A percentile compares a stretch with the other conserved stretches of the same genome.
Conservation (phyloP, 2,329 filamentous ascomycete genomes). For the Mollisiaceae sp. region DNA sequence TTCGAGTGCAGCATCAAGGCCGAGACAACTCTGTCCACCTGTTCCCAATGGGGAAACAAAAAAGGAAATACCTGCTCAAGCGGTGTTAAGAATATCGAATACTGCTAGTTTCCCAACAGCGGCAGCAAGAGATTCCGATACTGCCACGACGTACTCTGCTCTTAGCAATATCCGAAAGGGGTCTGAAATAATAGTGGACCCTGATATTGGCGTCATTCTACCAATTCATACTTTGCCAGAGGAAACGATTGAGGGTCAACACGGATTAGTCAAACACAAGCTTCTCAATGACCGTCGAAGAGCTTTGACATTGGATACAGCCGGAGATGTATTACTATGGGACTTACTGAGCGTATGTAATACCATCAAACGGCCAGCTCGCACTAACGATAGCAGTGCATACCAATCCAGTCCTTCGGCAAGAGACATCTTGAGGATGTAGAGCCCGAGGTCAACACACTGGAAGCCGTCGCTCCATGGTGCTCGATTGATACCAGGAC, state of each 20-base stretch:
- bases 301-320: conserved; percentile 90
- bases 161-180: conserved; percentile 57
- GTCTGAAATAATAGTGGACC: conserved; percentile 59
- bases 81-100: conserved; percentile 82
- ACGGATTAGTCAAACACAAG: conserved; percentile 91
- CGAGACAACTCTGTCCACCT: conserved; percentile 45
- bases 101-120: conserved; percentile 75
- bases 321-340: conserved; percentile 94
- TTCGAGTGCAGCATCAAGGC: conserved; percentile 50
- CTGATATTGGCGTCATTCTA: conserved; percentile 55
- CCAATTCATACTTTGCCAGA: conserved; percentile 72
- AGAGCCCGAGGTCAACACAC: conserved; percentile 82
- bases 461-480: conserved; percentile 92
- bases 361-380: conserved; percentile 13
- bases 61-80: conserved; percentile 76
- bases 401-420: conserved; percentile 88
- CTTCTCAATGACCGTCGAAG: conserved; percentile 89
- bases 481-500: conserved; percentile 94
- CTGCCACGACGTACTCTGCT: conserved; percentile 55
- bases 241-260: conserved; percentile 91
- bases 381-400: conserved; percentile 61
- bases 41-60: conserved; percentile 47
- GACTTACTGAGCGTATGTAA: conserved; percentile 78
- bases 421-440: conserved; percentile 95
- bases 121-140: conserved; percentile 57